Percentiles rank a stretch among this genome's conserved stretches.
Evolutionary conservation across 208 protist genomes (phyloP).

Genomic region (Crithidia brevicula): DNA sequence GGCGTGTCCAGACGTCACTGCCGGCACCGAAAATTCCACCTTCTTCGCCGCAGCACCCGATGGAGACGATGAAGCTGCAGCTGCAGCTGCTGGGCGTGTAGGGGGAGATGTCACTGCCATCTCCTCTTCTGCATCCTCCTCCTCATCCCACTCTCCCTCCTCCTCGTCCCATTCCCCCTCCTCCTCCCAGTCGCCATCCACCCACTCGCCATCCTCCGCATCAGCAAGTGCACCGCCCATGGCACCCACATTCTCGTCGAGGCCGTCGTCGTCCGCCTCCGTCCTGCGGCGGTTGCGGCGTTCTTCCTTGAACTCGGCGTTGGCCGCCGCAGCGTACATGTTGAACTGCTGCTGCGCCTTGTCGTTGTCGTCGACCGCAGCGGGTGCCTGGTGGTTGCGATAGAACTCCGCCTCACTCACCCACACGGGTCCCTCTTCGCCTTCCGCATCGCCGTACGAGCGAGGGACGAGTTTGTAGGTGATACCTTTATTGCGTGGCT

Average conservation of each 20-base stretch:
- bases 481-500: constrained; percentile 44
- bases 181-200: constrained; percentile 28
- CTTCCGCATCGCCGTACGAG: constrained; percentile 54
- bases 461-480: constrained; percentile 80
- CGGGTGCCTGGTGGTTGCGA: constrained; percentile 35
- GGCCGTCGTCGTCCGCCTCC: constrained; percentile 4
- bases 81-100: neutral
- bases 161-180: constrained; percentile 24
- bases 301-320: constrained; percentile 29
- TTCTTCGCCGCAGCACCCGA: constrained; percentile 4
- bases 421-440: constrained; percentile 39
- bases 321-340: constrained; percentile 28
- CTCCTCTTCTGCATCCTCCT: constrained; percentile 1
- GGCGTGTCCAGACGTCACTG: neutral
- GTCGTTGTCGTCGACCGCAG: constrained; percentile 20
- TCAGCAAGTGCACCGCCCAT: constrained; percentile 17
- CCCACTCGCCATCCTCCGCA: constrained; percentile 21
- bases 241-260: constrained; percentile 19
- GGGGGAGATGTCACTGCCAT: neutral
- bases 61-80: too few species aligned
- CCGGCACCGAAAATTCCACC: neutral
- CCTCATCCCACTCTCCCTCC: neutral
- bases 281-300: constrained; percentile 5
- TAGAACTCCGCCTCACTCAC: constrained; percentile 74
- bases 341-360: constrained; percentile 24